A percentile compares a stretch with the other conserved stretches of the same genome.
Conservation (phyloP, 2,329 filamentous ascomycete species). For the Colletotrichum zoysiae region DNA sequence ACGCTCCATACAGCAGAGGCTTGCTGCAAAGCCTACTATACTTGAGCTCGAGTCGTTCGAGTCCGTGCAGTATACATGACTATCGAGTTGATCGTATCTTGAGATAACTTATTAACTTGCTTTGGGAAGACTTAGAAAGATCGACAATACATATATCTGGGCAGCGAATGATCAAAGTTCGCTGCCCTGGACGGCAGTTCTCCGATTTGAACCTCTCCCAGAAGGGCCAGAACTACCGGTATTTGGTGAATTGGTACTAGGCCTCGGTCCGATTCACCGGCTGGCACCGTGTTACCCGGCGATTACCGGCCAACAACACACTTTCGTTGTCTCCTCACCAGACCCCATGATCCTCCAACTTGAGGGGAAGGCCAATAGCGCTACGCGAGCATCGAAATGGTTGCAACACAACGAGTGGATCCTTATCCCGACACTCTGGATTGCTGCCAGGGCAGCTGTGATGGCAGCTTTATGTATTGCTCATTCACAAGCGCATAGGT, state of each 20-base stretch:
- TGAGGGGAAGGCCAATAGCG: not conserved
- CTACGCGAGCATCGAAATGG: not conserved
- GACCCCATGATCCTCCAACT: not conserved
- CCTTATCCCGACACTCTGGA: conserved; percentile 11
- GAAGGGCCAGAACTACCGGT: not conserved
- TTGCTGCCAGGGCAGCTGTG: not conserved
- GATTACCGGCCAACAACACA: conserved; percentile 3
- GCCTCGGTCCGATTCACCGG: not conserved
- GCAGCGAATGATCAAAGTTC: conserved; percentile 1
- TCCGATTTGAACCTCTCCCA: not conserved
- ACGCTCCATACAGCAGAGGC: not conserved
- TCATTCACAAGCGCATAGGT: not conserved
- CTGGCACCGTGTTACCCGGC: not conserved
- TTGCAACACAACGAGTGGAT: not conserved
- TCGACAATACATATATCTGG: not conserved
- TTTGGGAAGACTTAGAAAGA: not conserved
- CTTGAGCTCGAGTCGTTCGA: not conserved
- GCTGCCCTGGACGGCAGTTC: not conserved
- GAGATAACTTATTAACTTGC: too few species aligned
- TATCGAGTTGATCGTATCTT: not conserved
- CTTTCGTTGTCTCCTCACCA: not conserved
- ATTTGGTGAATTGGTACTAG: not conserved
- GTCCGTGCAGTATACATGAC: not conserved
- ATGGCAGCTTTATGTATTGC: too few species aligned
- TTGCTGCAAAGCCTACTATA: not conserved